Evolutionary conservation across 768 basidiomycete species (phyloP), one percentile per base, ranked within the genome.

Genomic region (Termitomyces sp.): DNA sequence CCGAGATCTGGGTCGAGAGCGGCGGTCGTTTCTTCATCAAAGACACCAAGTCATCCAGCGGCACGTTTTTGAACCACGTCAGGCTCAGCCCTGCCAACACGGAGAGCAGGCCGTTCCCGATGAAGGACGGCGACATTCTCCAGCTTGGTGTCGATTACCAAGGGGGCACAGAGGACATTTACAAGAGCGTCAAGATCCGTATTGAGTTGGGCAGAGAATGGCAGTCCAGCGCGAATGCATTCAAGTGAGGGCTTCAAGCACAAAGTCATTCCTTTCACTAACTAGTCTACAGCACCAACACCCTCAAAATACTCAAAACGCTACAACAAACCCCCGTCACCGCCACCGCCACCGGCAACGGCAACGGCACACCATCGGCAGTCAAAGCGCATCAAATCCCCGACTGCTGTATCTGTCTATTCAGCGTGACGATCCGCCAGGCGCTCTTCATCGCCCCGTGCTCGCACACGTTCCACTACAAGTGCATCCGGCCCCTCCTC

Each of bases 101-200:
- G 7, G 95, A 96, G 70, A 89, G 87, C 5, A 76, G 85, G 41
- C 83, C 93, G 0, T 87, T 80, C 60, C 83, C 83, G 61, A 78
- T 98, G 65, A 93, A 90, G 73, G 95, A 98, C 61, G 96, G 96
- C 1, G 95, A 98, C 74, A 82, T 98, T 31, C 74, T 98, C 20
- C 96, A 98, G 73, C 85, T 98, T 0, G 95, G 96, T 2, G 93
- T 98, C 30, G 95, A 98, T 70, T 99, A 97, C 73, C 95, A 98
- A 72, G 96, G 96, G 6, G 96, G 96, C 0, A 85, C 91, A 7
- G 95, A 98, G 76, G 95, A 98, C 72, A 94, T 96, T 54, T 98
- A 96, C 73, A 90, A 97, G 75, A 93, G 91, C 59, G 93, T 98
- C 59, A 98, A 96, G 83, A 97, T 99, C 70, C 82, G 91, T 63